A percentile compares a stretch with the other conserved stretches of the same genome.
These are phyloP conservation scores for Aspergillus transmontanensis DNA, from an alignment of 2,329 filamentous ascomycete genomes.

Conservation along the genomic window DNA sequence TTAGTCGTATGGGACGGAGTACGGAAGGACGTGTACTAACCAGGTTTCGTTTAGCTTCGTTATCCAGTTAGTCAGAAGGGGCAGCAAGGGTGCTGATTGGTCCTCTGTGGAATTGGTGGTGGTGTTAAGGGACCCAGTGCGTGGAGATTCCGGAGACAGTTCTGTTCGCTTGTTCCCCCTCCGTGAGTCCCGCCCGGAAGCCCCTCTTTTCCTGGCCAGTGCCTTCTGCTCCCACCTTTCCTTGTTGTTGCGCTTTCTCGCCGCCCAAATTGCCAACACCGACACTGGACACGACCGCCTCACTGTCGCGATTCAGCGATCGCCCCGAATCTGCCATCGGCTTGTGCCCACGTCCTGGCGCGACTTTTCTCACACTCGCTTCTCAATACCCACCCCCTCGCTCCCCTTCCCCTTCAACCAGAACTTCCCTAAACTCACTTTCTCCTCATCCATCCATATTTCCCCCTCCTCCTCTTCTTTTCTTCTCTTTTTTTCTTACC, in stretches of 20 bases:
- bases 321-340: slow-evolving; percentile 21
- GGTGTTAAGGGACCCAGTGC: slow-evolving; percentile 19
- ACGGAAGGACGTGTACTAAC: slow-evolving; percentile 20
- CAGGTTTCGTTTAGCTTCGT: slow-evolving; percentile 12
- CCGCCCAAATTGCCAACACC: slow-evolving; percentile 21
- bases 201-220: slow-evolving; percentile 19
- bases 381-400: slow-evolving; percentile 17
- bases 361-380: slow-evolving; percentile 20
- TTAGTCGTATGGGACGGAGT: slow-evolving; percentile 18
- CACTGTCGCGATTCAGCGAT: slow-evolving; percentile 28
- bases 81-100: slow-evolving; percentile 8
- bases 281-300: slow-evolving; percentile 26
- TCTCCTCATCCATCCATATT: slow-evolving; percentile 25
- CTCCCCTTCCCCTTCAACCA: slow-evolving; percentile 23
- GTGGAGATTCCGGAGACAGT: slow-evolving; percentile 12
- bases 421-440: slow-evolving; percentile 19
- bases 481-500: slow-evolving; percentile 21
- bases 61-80: slow-evolving; percentile 23
- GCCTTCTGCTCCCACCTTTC: slow-evolving; percentile 12
- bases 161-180: slow-evolving; percentile 19
- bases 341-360: slow-evolving; percentile 28
- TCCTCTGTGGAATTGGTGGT: slow-evolving; percentile 9
- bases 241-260: slow-evolving; percentile 16
- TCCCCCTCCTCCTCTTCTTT: slow-evolving; percentile 14
- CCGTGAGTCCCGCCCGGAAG: slow-evolving; percentile 22